Base-by-base conservation (phyloP, 805 yeast genomes). In the Ogataea paradorogensis region DNA sequence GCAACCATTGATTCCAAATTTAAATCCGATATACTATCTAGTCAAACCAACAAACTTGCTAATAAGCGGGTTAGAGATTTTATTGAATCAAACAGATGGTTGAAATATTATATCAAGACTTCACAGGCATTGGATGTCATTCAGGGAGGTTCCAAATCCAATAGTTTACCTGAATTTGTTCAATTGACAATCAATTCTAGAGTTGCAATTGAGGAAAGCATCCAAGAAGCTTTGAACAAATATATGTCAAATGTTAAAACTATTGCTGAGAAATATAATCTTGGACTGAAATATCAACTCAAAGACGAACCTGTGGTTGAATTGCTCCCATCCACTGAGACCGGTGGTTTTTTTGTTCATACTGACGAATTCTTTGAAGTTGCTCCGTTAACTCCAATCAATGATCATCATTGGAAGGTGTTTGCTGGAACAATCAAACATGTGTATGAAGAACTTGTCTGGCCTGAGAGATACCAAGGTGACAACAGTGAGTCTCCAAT, bases 91-190 rank as follows among this genome's bases (percentile, higher is more conserved):
- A 52, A 56, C 15, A 43, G 42, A 10, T 32, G 39, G 23, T 42
- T 49, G 26, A 61, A 67, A 42, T 76, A 71, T 46, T 56, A 73
- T 35, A 61, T 81, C 16, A 66, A 71, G 38, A 82, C 89, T 0
- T 71, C 86, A 6, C 84, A 79, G 56, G 81, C 88, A 0, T 65
- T 74, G 26, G 87, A 81, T 52, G 69, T 80, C 18, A 66, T 84
- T 38, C 56, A 63, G 9, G 91, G 91, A 21, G 93, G 91, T 18
- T 71, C 77, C 34, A 84, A 84, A 59, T 66, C 80, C 27, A 84
- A 84, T 51, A 88, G 90, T 1, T 62, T 84, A 34, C 91, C 93
- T 2, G 91, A 84, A 54, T 61, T 66, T 26, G 73, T 75, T 2
- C 61, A 61, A 16, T 63, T 76, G 35, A 58, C 67, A 20, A 66